Base-by-base conservation (phyloP, 352 stramenopile species). In the Pilasporangium apinafurcum region DNA sequence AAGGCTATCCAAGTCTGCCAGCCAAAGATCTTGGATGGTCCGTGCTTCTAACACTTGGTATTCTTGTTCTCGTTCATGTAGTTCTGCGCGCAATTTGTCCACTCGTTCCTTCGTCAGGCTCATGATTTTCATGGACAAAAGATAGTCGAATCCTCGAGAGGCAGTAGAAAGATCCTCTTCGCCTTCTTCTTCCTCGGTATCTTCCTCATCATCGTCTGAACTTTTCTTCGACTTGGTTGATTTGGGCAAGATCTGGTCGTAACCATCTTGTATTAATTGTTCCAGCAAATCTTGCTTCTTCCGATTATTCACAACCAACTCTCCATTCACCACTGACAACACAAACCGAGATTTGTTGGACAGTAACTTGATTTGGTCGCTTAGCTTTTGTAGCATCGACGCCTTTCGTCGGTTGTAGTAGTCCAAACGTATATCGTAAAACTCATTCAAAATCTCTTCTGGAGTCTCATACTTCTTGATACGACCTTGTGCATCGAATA, bases 341-440 rank as follows among this genome's bases (percentile, higher is more conserved):
- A 99, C 96, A 48, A 99, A 99, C 13, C 90, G 83, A 24, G 87
- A 72, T 67, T 98, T 98, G 66, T 98, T 98, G 16, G 78, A 86
- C 41, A 98, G 59, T 20, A 95, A 61, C 36, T 86, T 82, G 44
- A 95, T 91, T 36, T 96, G 89, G 28, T 96, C 80, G 10, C 92
- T 68, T 27, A 98, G 71, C 43, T 93, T 90, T 17, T 79, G 82
- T 35, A 96, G 47, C 59, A 95, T 78, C 9, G 78, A 46, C 14
- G 60, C 62, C 63, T 98, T 98, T n/a, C 96, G 74, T 27, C 95
- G 88, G 1, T 66, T 59, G 55, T 99, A 99, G 16, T 95, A 86
- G 8, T 90, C 74, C 16, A 98, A 52, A 20, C 96, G 83, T 29
- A 97, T 79, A 2, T 54, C 65, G 52, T 97, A 98, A 51, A 97